phyloP scores from a whole-genome alignment of 805 yeast species.

The Wickerhamiella lipophila region DNA sequence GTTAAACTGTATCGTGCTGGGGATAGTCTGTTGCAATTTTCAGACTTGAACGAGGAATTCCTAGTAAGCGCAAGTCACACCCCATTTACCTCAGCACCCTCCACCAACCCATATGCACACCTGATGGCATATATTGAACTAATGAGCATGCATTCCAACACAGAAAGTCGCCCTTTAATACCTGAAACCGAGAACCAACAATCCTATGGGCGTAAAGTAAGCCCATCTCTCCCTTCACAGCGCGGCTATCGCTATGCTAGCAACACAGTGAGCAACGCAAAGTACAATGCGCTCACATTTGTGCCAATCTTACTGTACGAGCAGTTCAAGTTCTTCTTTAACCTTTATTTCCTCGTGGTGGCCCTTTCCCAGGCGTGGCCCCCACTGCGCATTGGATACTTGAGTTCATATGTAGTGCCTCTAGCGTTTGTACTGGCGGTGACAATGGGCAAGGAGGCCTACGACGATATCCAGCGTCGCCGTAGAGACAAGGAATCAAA shows the following conservation, averaged over 20 bases:
- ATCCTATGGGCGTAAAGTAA: conserved; percentile 5
- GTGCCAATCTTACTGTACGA: conserved; percentile 82
- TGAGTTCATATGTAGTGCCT: conserved; percentile 88
- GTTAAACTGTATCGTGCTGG: conserved; percentile 33
- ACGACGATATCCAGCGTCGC: conserved; percentile 84
- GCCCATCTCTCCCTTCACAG: conserved; percentile 14
- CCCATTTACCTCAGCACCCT: background rate
- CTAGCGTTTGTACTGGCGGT: conserved; percentile 82
- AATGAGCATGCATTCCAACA: conserved; percentile 5
- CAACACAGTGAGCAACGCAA: conserved; percentile 86
- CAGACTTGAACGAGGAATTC: conserved; percentile 38
- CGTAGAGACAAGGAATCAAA: conserved; percentile 85
- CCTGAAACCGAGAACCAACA: background rate
- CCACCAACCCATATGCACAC: background rate
- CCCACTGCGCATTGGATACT: conserved; percentile 78
- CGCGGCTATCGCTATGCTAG: conserved; percentile 32
- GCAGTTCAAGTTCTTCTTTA: conserved; percentile 94
- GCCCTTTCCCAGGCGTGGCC: conserved; percentile 91
- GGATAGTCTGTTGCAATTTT: conserved; percentile 34
- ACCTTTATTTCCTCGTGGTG: conserved; percentile 78
- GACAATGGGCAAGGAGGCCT: conserved; percentile 91
- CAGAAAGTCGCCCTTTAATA: conserved; percentile 4
- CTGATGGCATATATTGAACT: conserved; percentile 8
- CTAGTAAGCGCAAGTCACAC: conserved; percentile 28
- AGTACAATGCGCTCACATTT: conserved; percentile 77